Evolutionary conservation across 2,329 filamentous ascomycete genomes (phyloP).

Genomic region (Colletotrichum simmondsii): DNA sequence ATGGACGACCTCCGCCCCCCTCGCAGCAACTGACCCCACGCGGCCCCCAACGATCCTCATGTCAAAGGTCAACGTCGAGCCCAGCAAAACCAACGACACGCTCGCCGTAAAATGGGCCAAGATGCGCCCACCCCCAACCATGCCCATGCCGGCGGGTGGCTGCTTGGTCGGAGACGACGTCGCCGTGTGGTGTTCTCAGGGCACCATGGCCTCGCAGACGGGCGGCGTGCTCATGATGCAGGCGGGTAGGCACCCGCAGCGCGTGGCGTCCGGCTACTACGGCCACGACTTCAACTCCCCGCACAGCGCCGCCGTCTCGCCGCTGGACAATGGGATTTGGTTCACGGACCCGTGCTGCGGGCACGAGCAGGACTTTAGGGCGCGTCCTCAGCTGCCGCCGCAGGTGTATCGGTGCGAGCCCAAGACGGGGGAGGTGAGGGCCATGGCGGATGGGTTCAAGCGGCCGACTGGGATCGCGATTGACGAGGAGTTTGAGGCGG

Average conservation of each 20-base stretch:
- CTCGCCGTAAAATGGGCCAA: constrained; percentile 51
- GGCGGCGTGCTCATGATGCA: constrained; percentile 34
- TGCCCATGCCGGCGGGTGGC: constrained; percentile 56
- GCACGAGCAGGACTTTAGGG: constrained; percentile 56
- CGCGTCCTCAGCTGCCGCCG: constrained; percentile 54
- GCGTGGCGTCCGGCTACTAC: constrained; percentile 55
- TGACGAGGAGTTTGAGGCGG: constrained; percentile 47
- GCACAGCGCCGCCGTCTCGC: constrained; percentile 52
- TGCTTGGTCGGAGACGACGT: constrained; percentile 52
- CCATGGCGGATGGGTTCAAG: constrained; percentile 58
- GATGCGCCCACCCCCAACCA: constrained; percentile 51
- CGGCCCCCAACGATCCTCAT: constrained; percentile 56
- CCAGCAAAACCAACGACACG: constrained; percentile 41
- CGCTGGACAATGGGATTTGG: constrained; percentile 54
- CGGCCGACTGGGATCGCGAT: constrained; percentile 55
- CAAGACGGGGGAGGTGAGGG: constrained; percentile 52
- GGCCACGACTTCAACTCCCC: constrained; percentile 59
- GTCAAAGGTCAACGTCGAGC: constrained; percentile 51
- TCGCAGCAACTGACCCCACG: constrained; percentile 49
- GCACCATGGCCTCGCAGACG: constrained; percentile 37
- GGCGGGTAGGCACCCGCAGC: constrained; percentile 38
- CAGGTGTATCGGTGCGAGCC: constrained; percentile 60
- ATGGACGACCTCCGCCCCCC: constrained; percentile 56
- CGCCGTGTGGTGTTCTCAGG: constrained; percentile 56
- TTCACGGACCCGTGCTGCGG: constrained; percentile 61